Percentiles rank a stretch among this genome's conserved stretches.
Evolutionary conservation across 228 moss, liverwort and hornwort species (phyloP).

Genomic region (Sphagnum magellanicum): DNA sequence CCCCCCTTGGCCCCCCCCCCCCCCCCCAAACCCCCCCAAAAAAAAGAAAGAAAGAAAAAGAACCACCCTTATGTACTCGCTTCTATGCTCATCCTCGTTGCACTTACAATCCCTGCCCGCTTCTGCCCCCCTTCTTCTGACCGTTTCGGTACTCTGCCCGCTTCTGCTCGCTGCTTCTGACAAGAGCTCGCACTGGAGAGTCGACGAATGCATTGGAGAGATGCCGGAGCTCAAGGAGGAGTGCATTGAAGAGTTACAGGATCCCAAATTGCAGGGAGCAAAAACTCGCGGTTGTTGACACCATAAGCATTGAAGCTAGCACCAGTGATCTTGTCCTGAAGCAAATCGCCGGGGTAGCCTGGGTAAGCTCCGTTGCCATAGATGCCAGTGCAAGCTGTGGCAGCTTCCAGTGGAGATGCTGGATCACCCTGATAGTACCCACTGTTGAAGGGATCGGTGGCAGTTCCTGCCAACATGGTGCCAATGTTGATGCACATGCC

Average conservation of each 20-base stretch:
- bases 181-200: no score
- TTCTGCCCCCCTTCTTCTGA: no score
- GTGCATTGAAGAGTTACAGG: slow-evolving; percentile 37
- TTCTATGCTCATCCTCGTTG: no score
- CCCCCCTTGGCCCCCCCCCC: no score
- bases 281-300: slow-evolving; percentile 24
- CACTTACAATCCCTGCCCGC: no score
- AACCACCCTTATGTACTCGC: no score
- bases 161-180: no score
- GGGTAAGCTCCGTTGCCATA: slow-evolving; percentile 48
- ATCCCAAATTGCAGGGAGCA: slow-evolving; percentile 51
- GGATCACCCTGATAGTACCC: slow-evolving; percentile 46
- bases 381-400: slow-evolving; percentile 47
- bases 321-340: slow-evolving; percentile 16
- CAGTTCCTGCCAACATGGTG: slow-evolving; percentile 44
- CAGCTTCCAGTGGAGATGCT: slow-evolving; percentile 36
- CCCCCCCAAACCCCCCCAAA: no score
- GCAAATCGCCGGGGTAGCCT: slow-evolving; percentile 33
- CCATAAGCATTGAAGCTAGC: slow-evolving; percentile 41
- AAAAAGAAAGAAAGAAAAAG: no score
- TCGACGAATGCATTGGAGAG: no score
- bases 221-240: slow-evolving; percentile 11
- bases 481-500: slow-evolving; percentile 60
- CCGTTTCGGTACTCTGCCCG: no score
- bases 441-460: slow-evolving; percentile 48